phyloP scores from a whole-genome alignment of 2,329 filamentous ascomycete species.

The Neopestalotiopsis sp. region DNA sequence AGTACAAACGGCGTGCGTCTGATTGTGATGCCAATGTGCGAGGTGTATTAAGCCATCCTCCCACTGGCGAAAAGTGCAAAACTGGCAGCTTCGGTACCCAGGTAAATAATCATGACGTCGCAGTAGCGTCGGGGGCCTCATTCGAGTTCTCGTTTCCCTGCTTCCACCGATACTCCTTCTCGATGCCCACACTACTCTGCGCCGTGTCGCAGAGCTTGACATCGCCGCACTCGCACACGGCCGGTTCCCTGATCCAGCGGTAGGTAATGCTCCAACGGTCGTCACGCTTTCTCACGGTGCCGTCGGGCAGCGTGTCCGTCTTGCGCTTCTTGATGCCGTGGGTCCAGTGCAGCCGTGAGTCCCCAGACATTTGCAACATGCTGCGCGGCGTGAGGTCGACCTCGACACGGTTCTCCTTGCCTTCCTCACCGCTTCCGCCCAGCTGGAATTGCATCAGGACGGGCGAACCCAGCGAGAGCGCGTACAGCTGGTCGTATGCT shows the following conservation, averaged over 20 bases:
- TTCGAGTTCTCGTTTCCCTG: constrained; percentile 17
- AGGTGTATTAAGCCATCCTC: too few relatives aligned
- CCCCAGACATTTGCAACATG: constrained; percentile 56
- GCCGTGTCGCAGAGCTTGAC: constrained; percentile 56
- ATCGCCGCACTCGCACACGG: constrained; percentile 56
- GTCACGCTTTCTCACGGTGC: constrained; percentile 44
- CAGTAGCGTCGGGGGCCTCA: background rate
- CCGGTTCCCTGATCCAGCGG: constrained; percentile 53
- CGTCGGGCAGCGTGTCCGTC: constrained; percentile 52
- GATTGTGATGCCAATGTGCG: too few relatives aligned
- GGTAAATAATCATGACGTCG: background rate
- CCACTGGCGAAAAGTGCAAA: too few relatives aligned
- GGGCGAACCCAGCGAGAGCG: constrained; percentile 28
- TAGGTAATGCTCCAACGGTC: constrained; percentile 62
- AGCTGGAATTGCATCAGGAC: constrained; percentile 32
- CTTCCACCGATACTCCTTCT: constrained; percentile 58
- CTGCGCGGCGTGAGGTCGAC: constrained; percentile 53
- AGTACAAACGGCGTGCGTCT: too few relatives aligned
- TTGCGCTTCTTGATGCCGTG: constrained; percentile 60
- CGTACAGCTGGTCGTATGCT: constrained; percentile 40
- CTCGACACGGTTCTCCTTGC: constrained; percentile 37
- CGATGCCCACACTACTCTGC: constrained; percentile 48
- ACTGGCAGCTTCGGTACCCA: too few relatives aligned
- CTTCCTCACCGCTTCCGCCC: background rate
- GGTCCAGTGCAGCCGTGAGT: constrained; percentile 58